phyloP scores from a whole-genome alignment of 352 stramenopile species.

The Phytophthora citricola region DNA sequence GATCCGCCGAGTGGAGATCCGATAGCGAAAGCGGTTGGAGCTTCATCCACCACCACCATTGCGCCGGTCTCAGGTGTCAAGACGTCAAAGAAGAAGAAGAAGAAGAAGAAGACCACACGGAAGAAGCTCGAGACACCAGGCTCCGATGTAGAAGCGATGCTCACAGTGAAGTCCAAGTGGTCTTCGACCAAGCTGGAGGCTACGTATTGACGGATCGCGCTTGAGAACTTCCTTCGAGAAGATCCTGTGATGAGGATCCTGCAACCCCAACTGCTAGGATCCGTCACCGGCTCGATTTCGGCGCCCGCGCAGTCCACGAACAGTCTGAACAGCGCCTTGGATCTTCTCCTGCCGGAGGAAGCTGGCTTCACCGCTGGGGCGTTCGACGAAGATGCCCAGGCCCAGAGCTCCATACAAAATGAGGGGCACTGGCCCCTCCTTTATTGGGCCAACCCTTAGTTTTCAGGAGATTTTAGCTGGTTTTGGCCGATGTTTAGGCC shows the following conservation, averaged over 20 bases:
- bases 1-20: background rate
- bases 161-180: background rate
- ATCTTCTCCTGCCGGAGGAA: background rate
- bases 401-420: too few relatives aligned
- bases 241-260: background rate
- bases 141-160: background rate
- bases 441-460: too few relatives aligned
- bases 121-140: background rate
- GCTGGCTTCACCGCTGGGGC: background rate
- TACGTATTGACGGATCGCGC: background rate
- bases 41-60: background rate
- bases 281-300: background rate
- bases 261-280: background rate
- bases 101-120: background rate
- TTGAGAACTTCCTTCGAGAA: background rate
- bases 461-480: too few relatives aligned
- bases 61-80: background rate
- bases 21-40: background rate
- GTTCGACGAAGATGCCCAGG: background rate
- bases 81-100: background rate
- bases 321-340: background rate
- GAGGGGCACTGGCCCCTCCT: too few relatives aligned
- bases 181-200: background rate
- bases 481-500: too few relatives aligned
- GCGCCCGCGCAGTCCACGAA: background rate